Base-by-base conservation (phyloP, 148 eudicot genomes). In the Hydrangea macrophylla region DNA sequence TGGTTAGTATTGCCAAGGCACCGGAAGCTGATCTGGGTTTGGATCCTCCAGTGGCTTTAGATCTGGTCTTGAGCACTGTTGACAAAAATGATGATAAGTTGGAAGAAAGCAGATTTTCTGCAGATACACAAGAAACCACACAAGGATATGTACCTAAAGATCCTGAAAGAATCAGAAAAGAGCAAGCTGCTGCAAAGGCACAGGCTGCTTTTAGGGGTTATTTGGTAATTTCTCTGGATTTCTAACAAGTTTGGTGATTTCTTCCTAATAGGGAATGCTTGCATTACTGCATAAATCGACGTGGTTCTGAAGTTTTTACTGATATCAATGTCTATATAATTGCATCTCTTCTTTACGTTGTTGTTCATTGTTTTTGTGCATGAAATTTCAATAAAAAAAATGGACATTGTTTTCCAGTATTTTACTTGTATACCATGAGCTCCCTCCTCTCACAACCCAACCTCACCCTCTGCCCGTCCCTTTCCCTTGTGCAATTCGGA, bases 171-270 rank as follows among this genome's bases (percentile, higher is more conserved):
- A 58, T 55, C 54, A 68, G 51, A 5, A 69, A 63, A 71, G 88
- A 81, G 65, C 75, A 62, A 70, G 88, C 88, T 64, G 83, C 81
- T 24, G 81, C 85, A 50, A 78, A 78, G 74, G 60, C 75, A 26
- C 88, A 81, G 37, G 85, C 85, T 73, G 88, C 83, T 65, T 84
- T 84, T 76, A 81, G 85, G 75, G 85, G 88, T 32, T 84, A 84
- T 76, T 72, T 84, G 85, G 88, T 84, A 84, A 70, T 60, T n/a
- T n/a, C 63, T 13, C 40, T 27, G 23, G 33, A 9, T 26, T 39
- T 42, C 26, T 36, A 7, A 54, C 20, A 7, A 44, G 24, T 48
- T 11, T 18, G 2, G 9, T n/a, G 25, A 20, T 32, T 59, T n/a
- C 20, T n/a, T 59, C n/a, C n/a, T n/a, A n/a, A n/a, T n/a, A n/a